These are phyloP conservation scores for Populus hybrid DNA, from an alignment of 441 rosid genomes.

Conservation along the genomic window DNA sequence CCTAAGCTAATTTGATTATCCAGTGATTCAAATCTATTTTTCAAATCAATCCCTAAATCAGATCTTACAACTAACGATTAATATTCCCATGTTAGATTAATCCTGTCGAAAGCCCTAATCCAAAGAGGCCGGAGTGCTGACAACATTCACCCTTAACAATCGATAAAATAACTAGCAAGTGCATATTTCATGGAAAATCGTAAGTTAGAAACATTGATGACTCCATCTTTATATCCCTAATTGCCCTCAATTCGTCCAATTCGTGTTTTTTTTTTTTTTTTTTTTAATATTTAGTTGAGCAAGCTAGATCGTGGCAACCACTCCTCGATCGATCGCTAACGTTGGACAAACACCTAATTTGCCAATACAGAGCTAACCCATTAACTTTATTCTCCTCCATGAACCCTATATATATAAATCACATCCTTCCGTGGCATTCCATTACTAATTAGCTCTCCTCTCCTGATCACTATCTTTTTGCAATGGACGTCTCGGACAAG, in stretches of 20 bases:
- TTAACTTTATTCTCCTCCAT: neutral
- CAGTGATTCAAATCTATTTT: too few species aligned
- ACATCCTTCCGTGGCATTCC: neutral
- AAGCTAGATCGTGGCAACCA: conserved; percentile 29
- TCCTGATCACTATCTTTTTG: neutral
- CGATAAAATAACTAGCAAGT: too few species aligned
- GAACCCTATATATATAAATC: neutral
- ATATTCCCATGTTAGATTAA: too few species aligned
- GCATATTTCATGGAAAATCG: neutral
- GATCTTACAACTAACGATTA: too few species aligned
- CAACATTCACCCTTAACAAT: too few species aligned
- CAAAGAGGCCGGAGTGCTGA: too few species aligned
- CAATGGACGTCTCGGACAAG: conserved; percentile 28
- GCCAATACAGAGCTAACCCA: conserved; percentile 18
- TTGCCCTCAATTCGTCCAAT: neutral
- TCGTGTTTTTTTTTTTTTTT: neutral
- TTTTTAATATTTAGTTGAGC: conserved; percentile 28
- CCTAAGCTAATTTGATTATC: too few species aligned
- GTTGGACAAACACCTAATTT: neutral
- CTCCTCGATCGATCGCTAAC: conserved; percentile 17
- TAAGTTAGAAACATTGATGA: neutral
- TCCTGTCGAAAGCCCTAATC: too few species aligned
- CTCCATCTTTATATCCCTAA: neutral
- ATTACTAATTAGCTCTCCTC: neutral
- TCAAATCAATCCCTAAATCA: too few species aligned